phyloP scores from a whole-genome alignment of 129 eudicot genomes.

The Arctium minus region DNA sequence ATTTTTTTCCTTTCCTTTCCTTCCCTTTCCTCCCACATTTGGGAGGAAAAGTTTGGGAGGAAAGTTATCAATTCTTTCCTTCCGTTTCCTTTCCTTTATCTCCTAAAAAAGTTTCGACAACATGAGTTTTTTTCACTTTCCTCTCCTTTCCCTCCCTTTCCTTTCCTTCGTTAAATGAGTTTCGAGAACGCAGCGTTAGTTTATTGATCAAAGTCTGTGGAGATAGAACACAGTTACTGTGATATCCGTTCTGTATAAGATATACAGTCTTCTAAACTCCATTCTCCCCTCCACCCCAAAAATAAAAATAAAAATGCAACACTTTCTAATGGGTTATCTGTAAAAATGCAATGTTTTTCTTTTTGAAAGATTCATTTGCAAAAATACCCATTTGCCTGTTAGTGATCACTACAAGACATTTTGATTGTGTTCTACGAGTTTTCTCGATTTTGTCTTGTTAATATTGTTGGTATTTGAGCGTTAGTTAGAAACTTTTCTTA shows the following conservation, averaged over 20 bases:
- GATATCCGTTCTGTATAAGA: not conserved
- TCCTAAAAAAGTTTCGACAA: too few relatives aligned
- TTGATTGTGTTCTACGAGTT: not conserved
- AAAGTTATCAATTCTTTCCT: too few relatives aligned
- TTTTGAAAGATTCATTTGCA: not conserved
- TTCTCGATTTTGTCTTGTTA: not conserved
- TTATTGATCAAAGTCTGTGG: not conserved
- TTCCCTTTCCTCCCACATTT: too few relatives aligned
- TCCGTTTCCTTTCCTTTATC: too few relatives aligned
- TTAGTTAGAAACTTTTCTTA: not conserved
- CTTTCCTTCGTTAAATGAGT: too few relatives aligned
- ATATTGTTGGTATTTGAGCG: not conserved
- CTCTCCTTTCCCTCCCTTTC: too few relatives aligned
- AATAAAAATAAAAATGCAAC: not conserved
- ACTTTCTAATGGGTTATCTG: not conserved
- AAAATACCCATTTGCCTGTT: not conserved
- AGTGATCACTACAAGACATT: not conserved
- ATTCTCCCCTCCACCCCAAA: not conserved
- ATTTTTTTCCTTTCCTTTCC: too few relatives aligned
- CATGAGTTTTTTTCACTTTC: too few relatives aligned
- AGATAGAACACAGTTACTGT: not conserved
- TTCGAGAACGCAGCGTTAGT: too few relatives aligned
- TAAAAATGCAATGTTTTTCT: not conserved
- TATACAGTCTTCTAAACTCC: not conserved
- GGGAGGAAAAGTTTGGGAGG: too few relatives aligned